Base-by-base conservation (phyloP, 176 grass and related monocot species). In the Raddia guianensis region DNA sequence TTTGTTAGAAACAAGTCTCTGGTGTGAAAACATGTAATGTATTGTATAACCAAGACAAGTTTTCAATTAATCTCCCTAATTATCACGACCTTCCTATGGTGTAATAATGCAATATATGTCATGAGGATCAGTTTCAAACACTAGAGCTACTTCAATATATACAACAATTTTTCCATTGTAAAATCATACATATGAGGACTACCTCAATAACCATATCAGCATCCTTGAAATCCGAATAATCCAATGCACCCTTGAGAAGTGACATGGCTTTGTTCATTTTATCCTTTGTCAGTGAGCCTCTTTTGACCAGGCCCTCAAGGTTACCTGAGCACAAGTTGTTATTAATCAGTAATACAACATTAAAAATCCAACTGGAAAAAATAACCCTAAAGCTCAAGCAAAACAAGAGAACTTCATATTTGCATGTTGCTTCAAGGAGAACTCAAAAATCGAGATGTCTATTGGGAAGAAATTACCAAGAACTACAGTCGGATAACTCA, bases 181-280 rank as follows among this genome's bases (percentile, higher is more conserved):
- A 16, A 75, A 72, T 44, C 13, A 56, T 57, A 35, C 12, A 27
- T 63, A 66, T 15, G 43, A 45, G 34, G 8, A 55, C 35, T 72
- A 91, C 96, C 96, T 99, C 96, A 14, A 99, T 99, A 88, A 99
- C 96, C 92, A 99, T 90, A 91, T 99, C 96, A 73, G 95, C 90
- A 85, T 95, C 81, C 81, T 91, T 91, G 84, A 99, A 99, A 70
- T 99, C 92, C 10, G 75, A 85, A 87, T 95, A 99, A 90, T 99
- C 92, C 35, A 95, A 80, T 49, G 63, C 84, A 82, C 93, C 96
- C 81, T 93, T 95, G 16, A 99, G 81, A 86, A 95, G 88, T 64
- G 90, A 95, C 37, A 93, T 79, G n/a, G 96, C 64, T 49, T 99
- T 99, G 63, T 86, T 93, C 88, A 91, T 92, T 72, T 87, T 99